Conservation (phyloP, 2,329 filamentous ascomycete genomes). For the Fusarium citri region DNA sequence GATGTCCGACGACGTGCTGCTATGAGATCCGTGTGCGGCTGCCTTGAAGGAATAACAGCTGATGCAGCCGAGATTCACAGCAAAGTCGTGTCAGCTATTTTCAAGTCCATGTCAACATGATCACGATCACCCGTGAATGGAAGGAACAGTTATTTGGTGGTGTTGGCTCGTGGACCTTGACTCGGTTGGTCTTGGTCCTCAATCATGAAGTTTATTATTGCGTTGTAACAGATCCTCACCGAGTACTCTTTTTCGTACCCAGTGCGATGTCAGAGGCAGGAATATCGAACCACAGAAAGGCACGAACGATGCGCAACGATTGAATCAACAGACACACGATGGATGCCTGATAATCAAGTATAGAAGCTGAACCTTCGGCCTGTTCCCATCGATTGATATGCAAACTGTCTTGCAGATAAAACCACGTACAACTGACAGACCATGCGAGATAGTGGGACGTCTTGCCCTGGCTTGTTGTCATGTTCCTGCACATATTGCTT, state of each 20-base stretch:
- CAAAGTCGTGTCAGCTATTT: not conserved
- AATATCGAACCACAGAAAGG: conserved; percentile 26
- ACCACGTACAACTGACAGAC: conserved; percentile 6
- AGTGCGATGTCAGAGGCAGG: conserved; percentile 21
- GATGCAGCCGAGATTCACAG: not conserved
- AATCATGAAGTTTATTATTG: conserved; percentile 47
- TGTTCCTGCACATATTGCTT: conserved; percentile 17
- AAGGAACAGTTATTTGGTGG: conserved; percentile 24
- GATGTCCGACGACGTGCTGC: conserved; percentile 27
- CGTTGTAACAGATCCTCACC: conserved; percentile 21
- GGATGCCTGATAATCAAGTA: conserved; percentile 39
- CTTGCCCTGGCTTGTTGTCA: conserved; percentile 14
- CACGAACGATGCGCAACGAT: conserved; percentile 23
- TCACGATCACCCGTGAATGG: conserved; percentile 27
- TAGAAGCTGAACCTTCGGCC: conserved; percentile 22
- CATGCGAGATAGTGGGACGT: not conserved
- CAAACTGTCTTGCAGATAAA: conserved; percentile 5
- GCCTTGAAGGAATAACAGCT: conserved; percentile 1
- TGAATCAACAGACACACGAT: conserved; percentile 22
- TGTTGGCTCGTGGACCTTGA: conserved; percentile 44
- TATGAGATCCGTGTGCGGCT: not conserved
- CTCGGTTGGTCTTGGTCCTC: conserved; percentile 43
- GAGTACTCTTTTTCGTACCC: conserved; percentile 27
- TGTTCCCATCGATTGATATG: conserved; percentile 28
- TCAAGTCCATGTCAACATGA: conserved; percentile 16